phyloP scores from a whole-genome alignment of 2,329 filamentous ascomycete genomes.

The Lomentospora prolificans region DNA sequence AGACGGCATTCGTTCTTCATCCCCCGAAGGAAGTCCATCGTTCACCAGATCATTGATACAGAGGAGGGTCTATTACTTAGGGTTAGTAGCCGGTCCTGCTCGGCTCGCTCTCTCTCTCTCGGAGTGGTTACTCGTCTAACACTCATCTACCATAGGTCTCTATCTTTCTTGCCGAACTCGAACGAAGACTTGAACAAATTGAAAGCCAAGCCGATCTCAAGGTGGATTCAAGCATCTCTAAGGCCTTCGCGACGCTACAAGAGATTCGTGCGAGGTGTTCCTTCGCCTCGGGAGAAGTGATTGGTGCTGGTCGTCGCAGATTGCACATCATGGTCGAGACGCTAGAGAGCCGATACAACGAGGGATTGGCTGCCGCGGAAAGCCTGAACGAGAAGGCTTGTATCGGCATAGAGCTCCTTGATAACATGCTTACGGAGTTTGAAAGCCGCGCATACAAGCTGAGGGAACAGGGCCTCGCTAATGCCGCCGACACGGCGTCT shows the following conservation, averaged over 20 bases:
- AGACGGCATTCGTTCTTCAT: constrained; percentile 49
- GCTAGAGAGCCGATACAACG: constrained; percentile 77
- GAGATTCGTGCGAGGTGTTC: constrained; percentile 82
- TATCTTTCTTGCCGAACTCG: constrained; percentile 74
- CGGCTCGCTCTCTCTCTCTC: neutral
- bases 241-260: constrained; percentile 77
- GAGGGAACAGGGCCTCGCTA: constrained; percentile 63
- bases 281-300: constrained; percentile 78
- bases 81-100: constrained; percentile 15
- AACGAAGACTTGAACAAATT: constrained; percentile 75
- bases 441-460: constrained; percentile 74
- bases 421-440: constrained; percentile 75
- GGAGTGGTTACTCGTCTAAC: neutral
- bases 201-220: constrained; percentile 73
- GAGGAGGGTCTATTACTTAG: constrained; percentile 53
- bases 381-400: constrained; percentile 87
- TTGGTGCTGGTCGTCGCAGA: constrained; percentile 75
- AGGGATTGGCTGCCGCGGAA: constrained; percentile 73
- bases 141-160: constrained; percentile 50
- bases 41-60: constrained; percentile 50
- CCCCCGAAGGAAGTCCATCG: constrained; percentile 48
- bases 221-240: constrained; percentile 72
- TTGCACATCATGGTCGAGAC: constrained; percentile 89
- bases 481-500: constrained; percentile 55
- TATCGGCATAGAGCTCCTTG: constrained; percentile 77